A percentile compares a stretch with the other conserved stretches of the same genome.
phyloP scores from a whole-genome alignment of 441 rosid genomes.

The Brassica balearica region DNA sequence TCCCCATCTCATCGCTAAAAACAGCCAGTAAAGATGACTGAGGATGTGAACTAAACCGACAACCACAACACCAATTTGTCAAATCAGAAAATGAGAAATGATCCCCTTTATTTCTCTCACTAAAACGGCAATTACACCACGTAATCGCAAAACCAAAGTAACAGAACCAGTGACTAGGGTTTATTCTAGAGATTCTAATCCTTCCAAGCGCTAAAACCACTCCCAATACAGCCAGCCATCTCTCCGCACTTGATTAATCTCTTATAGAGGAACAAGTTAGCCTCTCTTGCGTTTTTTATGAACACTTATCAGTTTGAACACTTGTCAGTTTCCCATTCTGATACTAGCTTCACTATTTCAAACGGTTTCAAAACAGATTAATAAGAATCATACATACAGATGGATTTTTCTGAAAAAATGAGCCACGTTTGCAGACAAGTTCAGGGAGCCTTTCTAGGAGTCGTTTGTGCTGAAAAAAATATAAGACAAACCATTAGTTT shows the following conservation, averaged over 20 bases:
- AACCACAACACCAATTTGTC: background rate
- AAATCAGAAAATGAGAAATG: background rate
- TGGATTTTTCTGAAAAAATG: conserved; percentile 72
- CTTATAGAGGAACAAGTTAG: conserved; percentile 22
- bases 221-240: conserved; percentile 21
- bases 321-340: conserved; percentile 7
- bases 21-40: background rate
- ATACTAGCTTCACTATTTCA: conserved; percentile 11
- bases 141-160: background rate
- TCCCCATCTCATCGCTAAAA: conserved; percentile 20
- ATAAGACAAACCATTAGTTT: conserved; percentile 29
- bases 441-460: conserved; percentile 92
- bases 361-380: background rate
- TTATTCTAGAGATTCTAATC: background rate
- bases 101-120: conserved; percentile 6
- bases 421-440: conserved; percentile 75
- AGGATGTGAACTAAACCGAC: conserved; percentile 23
- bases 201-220: conserved; percentile 23
- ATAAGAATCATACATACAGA: conserved; percentile 58
- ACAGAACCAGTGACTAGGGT: conserved; percentile 2
- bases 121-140: conserved; percentile 17
- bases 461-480: conserved; percentile 68
- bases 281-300: conserved; percentile 18
- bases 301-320: conserved; percentile 23
- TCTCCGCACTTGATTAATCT: background rate